These are phyloP conservation scores for Fusarium sublunatum DNA, from an alignment of 2,329 filamentous ascomycete genomes.

Conservation along the genomic window DNA sequence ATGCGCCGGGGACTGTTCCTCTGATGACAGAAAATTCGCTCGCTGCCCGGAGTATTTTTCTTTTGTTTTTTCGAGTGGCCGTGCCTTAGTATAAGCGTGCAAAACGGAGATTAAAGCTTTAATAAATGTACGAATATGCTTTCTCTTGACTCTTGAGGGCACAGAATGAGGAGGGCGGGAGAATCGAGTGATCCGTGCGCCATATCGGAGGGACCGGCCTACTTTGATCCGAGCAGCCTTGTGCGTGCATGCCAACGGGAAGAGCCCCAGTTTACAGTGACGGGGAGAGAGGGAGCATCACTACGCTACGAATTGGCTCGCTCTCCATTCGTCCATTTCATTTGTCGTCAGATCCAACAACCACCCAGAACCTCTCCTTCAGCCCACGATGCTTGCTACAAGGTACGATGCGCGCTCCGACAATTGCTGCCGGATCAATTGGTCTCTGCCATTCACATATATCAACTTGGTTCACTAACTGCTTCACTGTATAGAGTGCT, in stretches of 20 bases:
- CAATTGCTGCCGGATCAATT: conserved; percentile 15
- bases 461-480: conserved; percentile 32
- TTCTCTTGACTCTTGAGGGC: conserved; percentile 27
- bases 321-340: conserved; percentile 48
- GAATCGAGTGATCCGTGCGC: conserved; percentile 37
- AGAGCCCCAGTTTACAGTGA: conserved; percentile 27
- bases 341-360: conserved; percentile 46
- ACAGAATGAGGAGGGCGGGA: conserved; percentile 37
- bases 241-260: not conserved
- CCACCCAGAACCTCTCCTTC: conserved; percentile 38
- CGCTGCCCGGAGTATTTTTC: not conserved
- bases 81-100: conserved; percentile 6
- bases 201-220: conserved; percentile 36
- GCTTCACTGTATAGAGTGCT: conserved; percentile 53
- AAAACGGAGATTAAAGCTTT: conserved; percentile 19
- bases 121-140: conserved; percentile 26
- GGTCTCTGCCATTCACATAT: conserved; percentile 2
- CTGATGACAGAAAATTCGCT: conserved; percentile 7
- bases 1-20: conserved; percentile 9
- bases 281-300: conserved; percentile 25
- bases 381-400: conserved; percentile 55
- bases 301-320: conserved; percentile 45
- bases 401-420: conserved; percentile 46
- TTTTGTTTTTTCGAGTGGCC: conserved; percentile 2
- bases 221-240: conserved; percentile 41